phyloP scores from a whole-genome alignment of 2,329 filamentous ascomycete species.

The Xylaria sp. region DNA sequence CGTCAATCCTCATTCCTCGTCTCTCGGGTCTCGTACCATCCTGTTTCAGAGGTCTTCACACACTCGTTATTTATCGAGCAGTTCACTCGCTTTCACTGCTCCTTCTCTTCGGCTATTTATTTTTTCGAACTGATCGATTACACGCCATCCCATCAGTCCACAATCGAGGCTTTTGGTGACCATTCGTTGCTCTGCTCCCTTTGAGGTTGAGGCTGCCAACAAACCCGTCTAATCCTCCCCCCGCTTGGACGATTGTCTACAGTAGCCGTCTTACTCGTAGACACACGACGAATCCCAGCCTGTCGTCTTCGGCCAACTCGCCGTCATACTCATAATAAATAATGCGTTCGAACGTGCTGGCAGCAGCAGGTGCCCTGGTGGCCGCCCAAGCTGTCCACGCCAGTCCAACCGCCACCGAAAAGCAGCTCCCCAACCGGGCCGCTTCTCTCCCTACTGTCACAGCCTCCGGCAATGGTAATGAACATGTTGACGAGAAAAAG shows the following conservation, averaged over 20 bases:
- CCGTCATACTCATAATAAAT: slow-evolving; percentile 42
- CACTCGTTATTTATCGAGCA: slow-evolving; percentile 44
- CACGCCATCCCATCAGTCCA: slow-evolving; percentile 19
- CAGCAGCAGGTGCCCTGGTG: slow-evolving; percentile 62
- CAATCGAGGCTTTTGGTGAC: slow-evolving; percentile 34
- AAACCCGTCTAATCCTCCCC: slow-evolving; percentile 2
- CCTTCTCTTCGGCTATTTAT: slow-evolving; percentile 33
- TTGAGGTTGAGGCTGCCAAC: neutral
- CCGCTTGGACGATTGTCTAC: slow-evolving; percentile 22
- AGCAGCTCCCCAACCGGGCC: slow-evolving; percentile 62
- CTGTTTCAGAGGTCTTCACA: slow-evolving; percentile 32
- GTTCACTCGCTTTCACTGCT: slow-evolving; percentile 49
- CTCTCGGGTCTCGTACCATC: slow-evolving; percentile 25
- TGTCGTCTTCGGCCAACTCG: slow-evolving; percentile 22
- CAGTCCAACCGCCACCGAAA: slow-evolving; percentile 62
- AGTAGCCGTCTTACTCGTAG: slow-evolving; percentile 28
- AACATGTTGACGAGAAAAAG: too few species aligned
- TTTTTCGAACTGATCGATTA: slow-evolving; percentile 25
- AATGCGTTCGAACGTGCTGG: slow-evolving; percentile 63
- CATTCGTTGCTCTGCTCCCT: slow-evolving; percentile 30
- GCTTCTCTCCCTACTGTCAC: slow-evolving; percentile 62
- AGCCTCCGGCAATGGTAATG: slow-evolving; percentile 66
- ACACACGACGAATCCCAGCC: slow-evolving; percentile 1
- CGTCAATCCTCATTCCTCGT: slow-evolving; percentile 26
- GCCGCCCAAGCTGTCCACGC: slow-evolving; percentile 58